Conservation (phyloP, 192 early-diverging fungal species). For the Podila horticola region DNA sequence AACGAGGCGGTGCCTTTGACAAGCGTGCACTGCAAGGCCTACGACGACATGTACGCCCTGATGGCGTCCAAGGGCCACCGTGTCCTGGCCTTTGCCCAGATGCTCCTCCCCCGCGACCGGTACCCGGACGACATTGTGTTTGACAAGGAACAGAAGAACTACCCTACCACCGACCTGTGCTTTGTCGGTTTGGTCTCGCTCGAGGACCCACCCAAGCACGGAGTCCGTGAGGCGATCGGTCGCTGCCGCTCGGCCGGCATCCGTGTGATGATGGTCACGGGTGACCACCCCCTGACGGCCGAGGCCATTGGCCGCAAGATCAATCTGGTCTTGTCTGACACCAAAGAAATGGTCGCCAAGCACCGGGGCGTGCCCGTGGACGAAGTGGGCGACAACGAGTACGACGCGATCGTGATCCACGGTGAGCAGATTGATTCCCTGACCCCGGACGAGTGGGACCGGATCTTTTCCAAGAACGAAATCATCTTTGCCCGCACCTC, state of each 20-base stretch:
- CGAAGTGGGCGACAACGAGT: constrained; percentile 80
- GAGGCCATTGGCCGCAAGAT: constrained; percentile 97
- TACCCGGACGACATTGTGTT: constrained; percentile 83
- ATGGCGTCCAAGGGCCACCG: constrained; percentile 96
- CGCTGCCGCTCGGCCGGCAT: constrained; percentile 92
- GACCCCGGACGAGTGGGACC: constrained; percentile 88
- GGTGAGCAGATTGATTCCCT: constrained; percentile 88
- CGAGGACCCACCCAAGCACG: constrained; percentile 97
- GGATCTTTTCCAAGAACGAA: constrained; percentile 92
- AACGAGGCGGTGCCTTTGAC: constrained; percentile 68
- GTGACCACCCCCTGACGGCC: constrained; percentile 94
- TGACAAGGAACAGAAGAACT: constrained; percentile 78
- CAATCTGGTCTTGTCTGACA: constrained; percentile 92
- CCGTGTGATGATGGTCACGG: constrained; percentile 98
- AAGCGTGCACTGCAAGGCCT: constrained; percentile 68
- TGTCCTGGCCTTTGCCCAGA: constrained; percentile 91
- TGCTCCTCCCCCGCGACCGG: constrained; percentile 69
- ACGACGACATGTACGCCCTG: constrained; percentile 80
- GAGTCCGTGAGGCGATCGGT: constrained; percentile 96
- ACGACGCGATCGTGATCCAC: constrained; percentile 89
- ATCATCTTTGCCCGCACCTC: constrained; percentile 97
- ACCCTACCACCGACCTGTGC: constrained; percentile 69
- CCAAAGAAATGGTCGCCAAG: constrained; percentile 78
- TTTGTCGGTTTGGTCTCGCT: constrained; percentile 90
- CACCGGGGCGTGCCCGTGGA: constrained; percentile 69